phyloP scores from a whole-genome alignment of 1,139 yeast genomes.

The Geotrichum carabidarum region DNA sequence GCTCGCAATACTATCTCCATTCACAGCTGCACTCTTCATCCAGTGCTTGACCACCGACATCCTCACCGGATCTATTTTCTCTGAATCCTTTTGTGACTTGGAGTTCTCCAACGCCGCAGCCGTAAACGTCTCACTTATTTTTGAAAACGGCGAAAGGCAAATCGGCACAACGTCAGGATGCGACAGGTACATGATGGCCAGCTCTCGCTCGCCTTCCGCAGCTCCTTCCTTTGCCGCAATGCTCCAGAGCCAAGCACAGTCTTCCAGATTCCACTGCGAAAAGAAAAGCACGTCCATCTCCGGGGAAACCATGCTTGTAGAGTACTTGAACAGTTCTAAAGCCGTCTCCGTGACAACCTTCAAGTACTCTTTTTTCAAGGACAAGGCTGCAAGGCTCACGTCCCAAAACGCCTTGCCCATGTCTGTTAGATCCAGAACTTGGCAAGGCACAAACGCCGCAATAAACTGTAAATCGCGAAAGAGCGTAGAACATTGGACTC shows the following conservation, averaged over 20 bases:
- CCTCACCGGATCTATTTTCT: constrained; percentile 33
- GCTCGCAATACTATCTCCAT: constrained; percentile 33
- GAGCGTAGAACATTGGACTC: constrained; percentile 33
- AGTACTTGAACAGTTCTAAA: constrained; percentile 34
- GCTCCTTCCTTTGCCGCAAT: constrained; percentile 35
- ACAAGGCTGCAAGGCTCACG: constrained; percentile 37
- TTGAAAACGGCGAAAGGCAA: constrained; percentile 28
- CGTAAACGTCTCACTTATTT: constrained; percentile 27
- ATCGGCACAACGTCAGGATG: constrained; percentile 33
- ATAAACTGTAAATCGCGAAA: constrained; percentile 39
- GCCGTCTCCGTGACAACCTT: constrained; percentile 34
- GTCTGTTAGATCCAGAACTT: constrained; percentile 34
- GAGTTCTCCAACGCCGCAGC: constrained; percentile 26
- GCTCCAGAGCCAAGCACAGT: constrained; percentile 33
- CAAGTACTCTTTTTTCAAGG: constrained; percentile 35
- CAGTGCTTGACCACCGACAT: constrained; percentile 34
- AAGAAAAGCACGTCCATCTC: constrained; percentile 20
- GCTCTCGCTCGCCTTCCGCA: constrained; percentile 32
- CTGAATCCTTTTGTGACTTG: constrained; percentile 25
- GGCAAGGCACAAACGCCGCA: constrained; percentile 36
- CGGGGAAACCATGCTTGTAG: constrained; percentile 28
- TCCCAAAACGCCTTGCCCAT: constrained; percentile 39
- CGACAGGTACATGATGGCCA: constrained; percentile 34
- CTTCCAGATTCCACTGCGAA: constrained; percentile 29
- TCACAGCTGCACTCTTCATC: constrained; percentile 32